Evolutionary conservation across 768 basidiomycete genomes (phyloP), one percentile per base, ranked within the genome.

Genomic region (Lentinula sp.): DNA sequence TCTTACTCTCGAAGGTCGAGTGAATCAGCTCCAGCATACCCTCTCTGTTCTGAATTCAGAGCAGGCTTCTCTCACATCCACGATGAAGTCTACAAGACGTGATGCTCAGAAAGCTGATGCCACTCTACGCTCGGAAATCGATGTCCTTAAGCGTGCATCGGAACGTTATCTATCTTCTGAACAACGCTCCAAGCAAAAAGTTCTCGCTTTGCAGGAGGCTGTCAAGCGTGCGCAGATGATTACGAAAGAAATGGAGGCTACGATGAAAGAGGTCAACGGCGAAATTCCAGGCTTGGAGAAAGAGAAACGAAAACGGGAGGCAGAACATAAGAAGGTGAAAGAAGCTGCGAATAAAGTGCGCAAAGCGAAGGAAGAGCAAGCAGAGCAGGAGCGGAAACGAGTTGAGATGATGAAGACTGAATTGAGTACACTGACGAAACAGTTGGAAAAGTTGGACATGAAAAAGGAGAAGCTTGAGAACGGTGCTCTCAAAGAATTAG

Each of bases 21-120:
- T 86, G 23, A 71, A 74, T 18, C 83, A 88, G 61, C 80, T 96
- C 2, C 84, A 86, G 50, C 83, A 86, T 57, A 79, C 82, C 8
- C 82, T 95, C n/a, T 74, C 84, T 1, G 64, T 80, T 5, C 76
- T 91, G 21, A 81, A 80, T 56, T 67, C 80, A 0, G 91, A 96
- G 64, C 87, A 87, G 54, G 84, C 89, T 10, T 75, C 83, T 1
- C 78, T 97, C 15, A 78, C 85, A 4, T 66, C 80, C 0, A 80
- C 87, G 11, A 82, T 98, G 65, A 96, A 95, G 70, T 73, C 87
- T 18, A 82, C 88, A 0, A 82, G 94, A 48, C 83, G 88, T 10
- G 92, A 95, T 50, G 80, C 89, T 0, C 93, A 95, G 68, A 90
- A 92, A 65, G 85, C 88, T 0, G 89, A 95, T 57, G 85, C 93